Conservation (phyloP, 116 monocot species). For the Thalassia testudinum region DNA sequence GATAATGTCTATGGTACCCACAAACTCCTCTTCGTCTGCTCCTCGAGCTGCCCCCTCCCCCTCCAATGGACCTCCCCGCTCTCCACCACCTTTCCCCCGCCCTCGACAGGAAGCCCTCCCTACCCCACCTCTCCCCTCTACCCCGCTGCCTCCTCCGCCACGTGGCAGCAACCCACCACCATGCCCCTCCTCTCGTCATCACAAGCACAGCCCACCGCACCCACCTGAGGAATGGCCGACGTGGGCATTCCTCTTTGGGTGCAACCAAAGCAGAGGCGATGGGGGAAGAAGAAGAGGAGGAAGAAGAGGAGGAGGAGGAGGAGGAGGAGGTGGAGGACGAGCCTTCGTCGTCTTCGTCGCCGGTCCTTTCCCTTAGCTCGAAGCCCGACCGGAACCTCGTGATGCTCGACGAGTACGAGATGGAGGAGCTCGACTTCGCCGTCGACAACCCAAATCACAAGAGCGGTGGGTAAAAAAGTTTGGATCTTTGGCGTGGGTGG, state of each 20-base stretch:
- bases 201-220: neutral
- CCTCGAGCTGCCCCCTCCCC: no score
- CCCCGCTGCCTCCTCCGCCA: no score
- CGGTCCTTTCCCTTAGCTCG: constrained; percentile 44
- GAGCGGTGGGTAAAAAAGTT: constrained; percentile 48
- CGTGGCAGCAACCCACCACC: no score
- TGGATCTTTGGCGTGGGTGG: neutral
- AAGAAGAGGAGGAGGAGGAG: neutral
- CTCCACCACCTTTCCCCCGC: neutral
- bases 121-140: no score
- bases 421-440: constrained; percentile 45
- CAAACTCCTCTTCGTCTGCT: no score
- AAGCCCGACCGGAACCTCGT: constrained; percentile 63
- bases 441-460: constrained; percentile 27
- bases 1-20: no score
- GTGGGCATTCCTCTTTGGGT: neutral
- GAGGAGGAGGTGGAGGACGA: constrained; percentile 2
- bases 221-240: neutral
- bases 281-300: neutral
- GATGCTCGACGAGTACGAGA: constrained; percentile 69
- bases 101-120: neutral
- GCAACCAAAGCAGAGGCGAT: neutral
- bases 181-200: no score
- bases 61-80: neutral
- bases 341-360: constrained; percentile 7